Conservation (phyloP, 331 rosid genomes). For the Acacia concinna region DNA sequence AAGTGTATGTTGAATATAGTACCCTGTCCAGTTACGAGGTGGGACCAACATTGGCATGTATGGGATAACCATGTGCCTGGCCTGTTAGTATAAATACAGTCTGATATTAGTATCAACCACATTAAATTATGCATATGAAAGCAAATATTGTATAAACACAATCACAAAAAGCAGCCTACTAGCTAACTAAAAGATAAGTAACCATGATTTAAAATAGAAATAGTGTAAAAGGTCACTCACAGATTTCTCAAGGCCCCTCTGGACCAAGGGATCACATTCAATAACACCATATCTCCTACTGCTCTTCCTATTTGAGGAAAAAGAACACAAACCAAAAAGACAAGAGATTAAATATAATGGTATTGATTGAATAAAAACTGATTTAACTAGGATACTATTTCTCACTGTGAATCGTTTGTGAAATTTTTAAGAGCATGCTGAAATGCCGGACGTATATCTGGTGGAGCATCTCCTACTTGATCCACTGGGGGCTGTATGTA, state of each 20-base stretch:
- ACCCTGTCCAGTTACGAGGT: conserved; percentile 83
- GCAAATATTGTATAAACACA: background rate
- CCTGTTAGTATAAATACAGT: conserved; percentile 54
- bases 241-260: conserved; percentile 74
- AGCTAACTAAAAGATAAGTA: conserved; percentile 20
- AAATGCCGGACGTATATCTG: conserved; percentile 84
- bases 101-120: conserved; percentile 22
- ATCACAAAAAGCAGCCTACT: background rate
- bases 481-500: conserved; percentile 77
- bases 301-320: conserved; percentile 51
- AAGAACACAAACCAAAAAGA: conserved; percentile 11
- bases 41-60: conserved; percentile 98
- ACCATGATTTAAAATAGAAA: conserved; percentile 21
- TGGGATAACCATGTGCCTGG: conserved; percentile 93
- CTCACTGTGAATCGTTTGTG: conserved; percentile 63
- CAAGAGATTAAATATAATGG: background rate
- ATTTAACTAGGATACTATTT: conserved; percentile 17
- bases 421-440: conserved; percentile 58
- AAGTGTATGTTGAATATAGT: conserved; percentile 23
- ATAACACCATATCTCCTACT: conserved; percentile 83
- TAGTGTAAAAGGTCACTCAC: conserved; percentile 51
- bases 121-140: conserved; percentile 20
- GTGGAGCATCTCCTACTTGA: conserved; percentile 70
- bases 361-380: background rate
- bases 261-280: conserved; percentile 77